A percentile compares a stretch with the other conserved stretches of the same genome.
phyloP scores from a whole-genome alignment of 2,329 filamentous ascomycete genomes.

The Paramyrothecium sp. region DNA sequence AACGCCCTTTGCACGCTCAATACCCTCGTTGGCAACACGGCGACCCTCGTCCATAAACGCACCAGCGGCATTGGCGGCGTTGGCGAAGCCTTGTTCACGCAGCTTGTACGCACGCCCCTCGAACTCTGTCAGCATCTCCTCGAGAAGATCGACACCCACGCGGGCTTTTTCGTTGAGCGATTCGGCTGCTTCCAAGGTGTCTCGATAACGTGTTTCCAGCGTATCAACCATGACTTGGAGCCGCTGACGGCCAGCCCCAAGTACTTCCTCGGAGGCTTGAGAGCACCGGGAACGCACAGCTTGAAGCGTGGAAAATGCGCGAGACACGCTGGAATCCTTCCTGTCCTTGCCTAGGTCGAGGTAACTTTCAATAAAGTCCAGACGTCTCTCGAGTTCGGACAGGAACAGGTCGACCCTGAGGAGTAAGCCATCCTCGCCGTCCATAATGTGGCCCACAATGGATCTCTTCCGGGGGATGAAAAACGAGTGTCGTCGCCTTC shows the following conservation, averaged over 20 bases:
- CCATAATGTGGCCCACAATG: slow-evolving; percentile 59
- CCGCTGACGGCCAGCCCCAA: slow-evolving; percentile 81
- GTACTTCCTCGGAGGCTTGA: slow-evolving; percentile 83
- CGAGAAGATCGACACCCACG: slow-evolving; percentile 82
- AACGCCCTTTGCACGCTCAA: slow-evolving; percentile 71
- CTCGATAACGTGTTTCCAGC: slow-evolving; percentile 82
- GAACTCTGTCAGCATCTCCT: slow-evolving; percentile 80
- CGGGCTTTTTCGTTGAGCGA: slow-evolving; percentile 90
- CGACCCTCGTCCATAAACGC: slow-evolving; percentile 75
- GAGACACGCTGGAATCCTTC: slow-evolving; percentile 78
- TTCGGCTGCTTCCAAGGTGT: slow-evolving; percentile 79
- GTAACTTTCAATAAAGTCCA: slow-evolving; percentile 88
- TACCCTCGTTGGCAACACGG: slow-evolving; percentile 75
- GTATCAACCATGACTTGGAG: slow-evolving; percentile 91
- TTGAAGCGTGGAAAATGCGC: slow-evolving; percentile 82
- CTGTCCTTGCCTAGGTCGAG: slow-evolving; percentile 81
- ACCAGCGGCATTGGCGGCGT: slow-evolving; percentile 64
- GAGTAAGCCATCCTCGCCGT: slow-evolving; percentile 60
- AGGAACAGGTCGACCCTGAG: slow-evolving; percentile 77
- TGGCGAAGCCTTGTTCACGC: slow-evolving; percentile 70
- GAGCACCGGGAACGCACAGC: slow-evolving; percentile 86
- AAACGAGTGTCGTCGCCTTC: slow-evolving; percentile 55
- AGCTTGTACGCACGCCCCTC: slow-evolving; percentile 80
- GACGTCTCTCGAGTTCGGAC: slow-evolving; percentile 77
- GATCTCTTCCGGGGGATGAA: slow-evolving; percentile 57